phyloP scores from a whole-genome alignment of 176 grass and related monocot genomes.

The Lolium rigidum region DNA sequence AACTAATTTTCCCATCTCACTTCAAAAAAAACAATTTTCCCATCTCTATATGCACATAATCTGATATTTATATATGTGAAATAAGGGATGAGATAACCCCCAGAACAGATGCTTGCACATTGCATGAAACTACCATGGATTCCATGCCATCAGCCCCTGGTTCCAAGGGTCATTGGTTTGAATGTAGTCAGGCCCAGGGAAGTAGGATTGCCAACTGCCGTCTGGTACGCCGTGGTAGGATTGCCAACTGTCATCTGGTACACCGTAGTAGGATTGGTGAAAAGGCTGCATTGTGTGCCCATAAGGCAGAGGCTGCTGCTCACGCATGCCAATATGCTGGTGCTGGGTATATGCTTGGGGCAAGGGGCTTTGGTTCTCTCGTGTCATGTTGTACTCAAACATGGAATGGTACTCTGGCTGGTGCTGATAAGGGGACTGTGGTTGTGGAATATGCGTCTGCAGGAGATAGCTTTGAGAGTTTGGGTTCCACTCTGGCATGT shows the following conservation, averaged over 20 bases:
- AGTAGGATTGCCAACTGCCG: background rate
- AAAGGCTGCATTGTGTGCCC: slow-evolving; percentile 1
- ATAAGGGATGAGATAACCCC: background rate
- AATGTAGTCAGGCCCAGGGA: background rate
- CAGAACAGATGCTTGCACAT: background rate
- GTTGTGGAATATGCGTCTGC: slow-evolving; percentile 7
- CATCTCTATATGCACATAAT: background rate
- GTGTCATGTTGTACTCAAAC: slow-evolving; percentile 11
- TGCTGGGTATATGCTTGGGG: background rate
- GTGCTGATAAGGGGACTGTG: background rate
- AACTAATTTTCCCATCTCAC: background rate
- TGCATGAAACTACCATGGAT: slow-evolving; percentile 8
- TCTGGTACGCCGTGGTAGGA: no score
- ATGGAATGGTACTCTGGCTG: background rate
- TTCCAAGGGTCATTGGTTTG: background rate
- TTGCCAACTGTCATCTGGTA: no score
- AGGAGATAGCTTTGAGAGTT: slow-evolving; percentile 31
- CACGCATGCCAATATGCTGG: background rate
- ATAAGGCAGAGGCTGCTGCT: background rate
- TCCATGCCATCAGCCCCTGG: slow-evolving; percentile 11
- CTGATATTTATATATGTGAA: background rate
- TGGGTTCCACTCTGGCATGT: slow-evolving; percentile 62
- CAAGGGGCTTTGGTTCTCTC: background rate
- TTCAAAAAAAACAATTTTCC: background rate
- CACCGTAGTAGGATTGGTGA: background rate